Percentiles rank a stretch among this genome's conserved stretches.
Evolutionary conservation across 2,329 filamentous ascomycete genomes (phyloP).

Genomic region (Cercospora citrullina): DNA sequence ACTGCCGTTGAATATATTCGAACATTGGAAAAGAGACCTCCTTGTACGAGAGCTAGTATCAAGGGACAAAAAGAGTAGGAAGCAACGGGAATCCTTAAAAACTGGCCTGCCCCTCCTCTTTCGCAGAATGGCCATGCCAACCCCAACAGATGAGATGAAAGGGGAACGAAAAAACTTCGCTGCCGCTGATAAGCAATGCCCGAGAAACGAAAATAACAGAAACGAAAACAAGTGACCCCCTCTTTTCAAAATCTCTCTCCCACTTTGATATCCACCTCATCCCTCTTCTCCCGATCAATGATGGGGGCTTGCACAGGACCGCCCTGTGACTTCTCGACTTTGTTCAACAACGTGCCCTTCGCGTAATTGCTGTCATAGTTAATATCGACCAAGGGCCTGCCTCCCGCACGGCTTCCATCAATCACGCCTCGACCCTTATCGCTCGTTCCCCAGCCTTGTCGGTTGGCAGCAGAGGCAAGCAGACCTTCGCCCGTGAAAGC

Average conservation of each 20-base stretch:
- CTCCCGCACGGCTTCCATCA: constrained; percentile 47
- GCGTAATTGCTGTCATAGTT: constrained; percentile 46
- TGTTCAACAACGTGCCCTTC: constrained; percentile 51
- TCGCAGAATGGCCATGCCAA: neutral
- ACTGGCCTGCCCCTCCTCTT: neutral
- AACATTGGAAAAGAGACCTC: neutral
- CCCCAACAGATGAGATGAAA: neutral
- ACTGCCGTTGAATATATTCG: neutral
- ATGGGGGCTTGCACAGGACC: constrained; percentile 34
- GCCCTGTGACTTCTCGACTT: constrained; percentile 39
- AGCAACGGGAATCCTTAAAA: neutral
- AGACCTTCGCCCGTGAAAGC: constrained; percentile 50
- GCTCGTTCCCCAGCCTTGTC: constrained; percentile 43
- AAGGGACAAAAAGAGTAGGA: neutral
- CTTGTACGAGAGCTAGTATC: neutral
- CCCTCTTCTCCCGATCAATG: constrained; percentile 41
- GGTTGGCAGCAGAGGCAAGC: constrained; percentile 40
- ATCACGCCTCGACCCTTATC: constrained; percentile 48
- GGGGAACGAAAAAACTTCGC: neutral
- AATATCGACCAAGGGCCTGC: constrained; percentile 48
- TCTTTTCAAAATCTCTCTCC: constrained; percentile 1
- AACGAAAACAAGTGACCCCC: neutral
- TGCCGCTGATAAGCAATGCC: neutral
- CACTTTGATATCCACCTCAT: constrained; percentile 9
- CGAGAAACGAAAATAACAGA: neutral